Evolutionary conservation across 257 asterid genomes (phyloP).

Genomic region (Osmanthus fragrans): DNA sequence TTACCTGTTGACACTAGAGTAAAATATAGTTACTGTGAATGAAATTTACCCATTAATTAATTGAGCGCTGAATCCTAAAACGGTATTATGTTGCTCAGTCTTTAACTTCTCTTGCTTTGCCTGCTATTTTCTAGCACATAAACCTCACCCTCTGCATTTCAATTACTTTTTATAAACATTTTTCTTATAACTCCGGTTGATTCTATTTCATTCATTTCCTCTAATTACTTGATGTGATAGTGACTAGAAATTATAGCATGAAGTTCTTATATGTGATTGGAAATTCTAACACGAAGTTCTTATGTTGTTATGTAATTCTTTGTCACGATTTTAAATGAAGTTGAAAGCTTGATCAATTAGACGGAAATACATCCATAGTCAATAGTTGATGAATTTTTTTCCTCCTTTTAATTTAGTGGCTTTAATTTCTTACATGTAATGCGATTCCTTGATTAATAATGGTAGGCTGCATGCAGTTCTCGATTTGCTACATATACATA

Average conservation of each 20-base stretch:
- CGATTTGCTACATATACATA: not conserved
- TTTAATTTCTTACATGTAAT: not conserved
- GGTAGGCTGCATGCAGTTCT: not conserved
- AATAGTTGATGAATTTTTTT: not conserved
- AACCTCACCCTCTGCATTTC: not conserved
- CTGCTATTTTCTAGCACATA: not conserved
- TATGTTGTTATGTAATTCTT: slow-evolving; percentile 1
- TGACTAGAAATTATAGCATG: not conserved
- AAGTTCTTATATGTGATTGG: slow-evolving; percentile 1
- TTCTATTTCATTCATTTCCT: not conserved
- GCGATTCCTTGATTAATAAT: not conserved
- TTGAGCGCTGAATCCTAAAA: not conserved
- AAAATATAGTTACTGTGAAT: too few relatives aligned
- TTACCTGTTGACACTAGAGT: too few relatives aligned
- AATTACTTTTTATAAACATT: not conserved
- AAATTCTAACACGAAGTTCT: not conserved
- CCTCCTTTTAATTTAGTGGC: not conserved
- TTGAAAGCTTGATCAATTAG: slow-evolving; percentile 6
- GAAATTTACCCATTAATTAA: not conserved
- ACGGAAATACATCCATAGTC: not conserved
- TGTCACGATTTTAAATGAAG: slow-evolving; percentile 8
- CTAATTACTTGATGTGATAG: slow-evolving; percentile 1
- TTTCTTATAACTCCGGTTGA: not conserved
- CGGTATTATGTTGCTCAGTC: not conserved
- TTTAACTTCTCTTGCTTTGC: not conserved